Conservation (phyloP, 345 rosid species). For the Geranium rotundifolium region DNA sequence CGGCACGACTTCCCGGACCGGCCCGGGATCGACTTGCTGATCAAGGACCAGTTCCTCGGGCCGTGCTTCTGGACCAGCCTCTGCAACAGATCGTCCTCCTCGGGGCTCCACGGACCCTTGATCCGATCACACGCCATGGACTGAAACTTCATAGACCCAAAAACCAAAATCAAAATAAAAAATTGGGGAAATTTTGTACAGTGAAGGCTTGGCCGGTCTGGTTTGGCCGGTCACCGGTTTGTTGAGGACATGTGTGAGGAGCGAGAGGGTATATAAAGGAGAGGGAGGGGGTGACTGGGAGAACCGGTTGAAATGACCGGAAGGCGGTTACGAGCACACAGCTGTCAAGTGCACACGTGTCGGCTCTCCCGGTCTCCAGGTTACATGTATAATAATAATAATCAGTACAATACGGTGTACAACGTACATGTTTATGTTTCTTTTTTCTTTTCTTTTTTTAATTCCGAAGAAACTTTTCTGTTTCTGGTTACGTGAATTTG, state of each 20-base stretch:
- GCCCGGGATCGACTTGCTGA: conserved; percentile 76
- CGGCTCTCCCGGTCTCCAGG: conserved; percentile 10
- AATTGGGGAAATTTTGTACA: not conserved
- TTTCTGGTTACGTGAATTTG: no score
- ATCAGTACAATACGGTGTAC: no score
- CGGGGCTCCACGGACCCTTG: conserved; percentile 85
- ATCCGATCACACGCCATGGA: conserved; percentile 51
- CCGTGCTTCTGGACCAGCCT: conserved; percentile 53
- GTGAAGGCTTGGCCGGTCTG: not conserved
- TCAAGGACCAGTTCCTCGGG: conserved; percentile 67
- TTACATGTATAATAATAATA: conserved; percentile 30
- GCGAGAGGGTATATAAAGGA: conserved; percentile 13
- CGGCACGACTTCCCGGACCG: conserved; percentile 76
- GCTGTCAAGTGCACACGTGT: conserved; percentile 58
- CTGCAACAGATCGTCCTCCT: conserved; percentile 61
- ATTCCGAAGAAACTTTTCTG: no score
- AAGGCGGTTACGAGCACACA: conserved; percentile 54
- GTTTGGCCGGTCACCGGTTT: conserved; percentile 19
- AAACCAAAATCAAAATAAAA: not conserved
- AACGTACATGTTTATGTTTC: not conserved
- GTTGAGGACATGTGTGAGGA: conserved; percentile 1
- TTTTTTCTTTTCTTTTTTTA: not conserved
- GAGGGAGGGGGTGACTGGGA: conserved; percentile 39
- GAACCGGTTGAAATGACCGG: conserved; percentile 46
- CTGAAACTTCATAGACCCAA: not conserved